Evolutionary conservation across 2,329 filamentous ascomycete genomes (phyloP).

Genomic region (Pezicula radicicola): DNA sequence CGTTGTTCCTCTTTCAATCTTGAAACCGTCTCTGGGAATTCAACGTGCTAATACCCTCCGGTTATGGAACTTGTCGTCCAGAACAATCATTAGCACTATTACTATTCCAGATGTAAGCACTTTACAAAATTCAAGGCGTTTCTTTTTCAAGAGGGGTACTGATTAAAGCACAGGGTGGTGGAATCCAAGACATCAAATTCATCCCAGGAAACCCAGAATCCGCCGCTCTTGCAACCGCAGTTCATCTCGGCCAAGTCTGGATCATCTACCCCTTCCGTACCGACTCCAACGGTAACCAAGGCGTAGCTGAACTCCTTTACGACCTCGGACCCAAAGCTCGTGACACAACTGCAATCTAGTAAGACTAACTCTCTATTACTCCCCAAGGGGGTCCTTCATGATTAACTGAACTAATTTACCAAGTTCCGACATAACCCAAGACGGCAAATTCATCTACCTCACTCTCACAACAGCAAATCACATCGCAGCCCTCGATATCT

Average conservation of each 20-base stretch:
- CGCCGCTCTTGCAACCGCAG: slow-evolving; percentile 58
- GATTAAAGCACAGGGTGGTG: slow-evolving; percentile 38
- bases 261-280: slow-evolving; percentile 61
- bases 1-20: slow-evolving; percentile 56
- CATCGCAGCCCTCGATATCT: slow-evolving; percentile 59
- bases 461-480: slow-evolving; percentile 61
- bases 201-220: slow-evolving; percentile 57
- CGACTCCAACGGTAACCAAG: slow-evolving; percentile 51
- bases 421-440: slow-evolving; percentile 54
- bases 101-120: slow-evolving; percentile 50
- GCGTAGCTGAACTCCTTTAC: slow-evolving; percentile 54
- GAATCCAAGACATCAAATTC: slow-evolving; percentile 65
- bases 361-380: slow-evolving; percentile 12
- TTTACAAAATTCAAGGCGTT: background rate
- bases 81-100: slow-evolving; percentile 57
- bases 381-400: background rate
- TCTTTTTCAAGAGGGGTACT: background rate
- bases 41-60: slow-evolving; percentile 54
- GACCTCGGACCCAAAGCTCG: slow-evolving; percentile 55
- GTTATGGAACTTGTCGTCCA: slow-evolving; percentile 51
- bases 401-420: background rate
- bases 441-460: slow-evolving; percentile 57
- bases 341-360: slow-evolving; percentile 55
- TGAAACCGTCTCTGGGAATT: slow-evolving; percentile 56
- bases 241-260: slow-evolving; percentile 59